These are phyloP conservation scores for Marsdenia floribunda DNA, from an alignment of 257 asterid species.

Conservation along the genomic window DNA sequence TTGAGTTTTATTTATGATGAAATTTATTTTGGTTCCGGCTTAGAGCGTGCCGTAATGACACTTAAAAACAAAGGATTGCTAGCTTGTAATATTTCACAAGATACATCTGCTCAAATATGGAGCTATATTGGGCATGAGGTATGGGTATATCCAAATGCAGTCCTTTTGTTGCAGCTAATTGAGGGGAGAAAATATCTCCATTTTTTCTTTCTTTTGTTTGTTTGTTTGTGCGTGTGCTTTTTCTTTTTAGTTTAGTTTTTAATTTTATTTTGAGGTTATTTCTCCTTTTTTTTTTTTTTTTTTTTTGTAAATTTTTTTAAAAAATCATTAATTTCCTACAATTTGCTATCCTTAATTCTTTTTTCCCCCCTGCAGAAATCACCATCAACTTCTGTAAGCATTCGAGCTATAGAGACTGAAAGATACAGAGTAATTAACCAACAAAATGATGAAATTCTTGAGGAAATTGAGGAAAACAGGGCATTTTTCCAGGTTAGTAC, in stretches of 20 bases:
- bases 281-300: too few species aligned
- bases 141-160: not conserved
- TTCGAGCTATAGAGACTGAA: conserved; percentile 77
- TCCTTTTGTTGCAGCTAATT: conserved; percentile 2
- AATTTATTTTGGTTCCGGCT: conserved; percentile 68
- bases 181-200: not conserved
- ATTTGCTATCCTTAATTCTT: conserved; percentile 14
- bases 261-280: not conserved
- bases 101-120: conserved; percentile 66
- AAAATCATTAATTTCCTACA: not conserved
- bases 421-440: conserved; percentile 73
- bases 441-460: conserved; percentile 65
- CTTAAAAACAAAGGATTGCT: conserved; percentile 67
- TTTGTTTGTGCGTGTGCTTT: not conserved
- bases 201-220: not conserved
- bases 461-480: conserved; percentile 96
- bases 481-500: conserved; percentile 85
- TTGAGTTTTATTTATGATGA: conserved; percentile 63
- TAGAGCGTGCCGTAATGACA: conserved; percentile 46
- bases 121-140: conserved; percentile 89
- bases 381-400: conserved; percentile 58
- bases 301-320: too few species aligned
- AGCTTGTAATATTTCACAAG: conserved; percentile 51
- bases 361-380: conserved; percentile 43
- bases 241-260: too few species aligned